Base-by-base conservation (phyloP, 148 eudicot genomes). In the Polygonum maritimum region DNA sequence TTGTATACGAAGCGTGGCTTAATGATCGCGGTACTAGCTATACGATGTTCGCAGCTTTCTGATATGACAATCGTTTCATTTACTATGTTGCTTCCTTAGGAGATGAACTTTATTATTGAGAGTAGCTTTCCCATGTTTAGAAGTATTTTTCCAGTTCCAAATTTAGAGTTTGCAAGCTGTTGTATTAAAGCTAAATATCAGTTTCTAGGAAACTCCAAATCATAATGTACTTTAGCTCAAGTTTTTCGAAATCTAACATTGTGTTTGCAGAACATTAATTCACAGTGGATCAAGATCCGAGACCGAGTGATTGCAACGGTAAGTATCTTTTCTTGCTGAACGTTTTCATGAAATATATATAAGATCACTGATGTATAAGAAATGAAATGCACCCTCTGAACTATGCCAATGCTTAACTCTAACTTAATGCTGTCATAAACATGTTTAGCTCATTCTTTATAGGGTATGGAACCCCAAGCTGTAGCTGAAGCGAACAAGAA, bases 381-480 rank as follows among this genome's bases (percentile, higher is more conserved):
- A 3, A 15, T 48, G 54, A 48, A 48, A 48, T 48, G 54, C 62
- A 55, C 22, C 26, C 2, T 74, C 18, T 16, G 7, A 40, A 40
- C 44, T 40, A 40, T 40, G 44, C 44, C 44, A 40, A 40, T 40
- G 44, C 44, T 40, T 40, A 40, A 40, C 5, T 26, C 31, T 26
- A 26, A 0, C 31, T 26, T 26, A 26, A 40, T 40, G 44, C 3
- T 5, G 5, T 40, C 62, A 7, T 51, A 48, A 36, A 49, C 40
- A 38, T 21, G 57, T 31, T 51, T 48, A 51, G 31, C 36, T 15
- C 14, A 54, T 16, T 36, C 39, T 76, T 47, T 54, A 41, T 84
- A 92, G 96, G 88, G 81, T 39, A 89, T 84, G 91, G 89, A 86
- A 73, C 92, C 89, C 38, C 35, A 67, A 7, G 87, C 87, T 54